Percentiles rank a stretch among this genome's conserved stretches.
Conservation (phyloP, 306 rosid genomes). For the Rubus parviflorus region DNA sequence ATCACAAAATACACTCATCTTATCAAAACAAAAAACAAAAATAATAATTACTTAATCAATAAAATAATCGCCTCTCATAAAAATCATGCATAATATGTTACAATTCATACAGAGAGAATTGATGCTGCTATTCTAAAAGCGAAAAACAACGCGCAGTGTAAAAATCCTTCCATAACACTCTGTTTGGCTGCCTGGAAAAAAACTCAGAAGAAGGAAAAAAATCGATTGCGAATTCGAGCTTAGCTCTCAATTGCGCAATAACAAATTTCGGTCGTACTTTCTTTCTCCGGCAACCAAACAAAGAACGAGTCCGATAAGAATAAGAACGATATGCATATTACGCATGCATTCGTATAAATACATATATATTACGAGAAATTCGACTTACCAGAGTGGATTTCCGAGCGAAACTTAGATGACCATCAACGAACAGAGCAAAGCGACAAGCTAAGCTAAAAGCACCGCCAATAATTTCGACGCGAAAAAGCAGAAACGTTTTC, state of each 20-base stretch:
- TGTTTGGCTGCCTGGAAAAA: constrained; percentile 14
- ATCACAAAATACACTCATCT: constrained; percentile 9
- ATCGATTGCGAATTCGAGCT: not conserved
- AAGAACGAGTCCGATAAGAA: not conserved
- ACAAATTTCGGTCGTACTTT: not conserved
- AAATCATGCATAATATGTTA: not conserved
- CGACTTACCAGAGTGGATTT: constrained; percentile 14
- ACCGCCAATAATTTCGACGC: no score
- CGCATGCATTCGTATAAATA: not conserved
- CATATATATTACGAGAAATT: not conserved
- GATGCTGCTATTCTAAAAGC: not conserved
- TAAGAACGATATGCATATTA: not conserved
- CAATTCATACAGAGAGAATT: no score
- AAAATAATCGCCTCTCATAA: not conserved
- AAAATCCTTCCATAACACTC: not conserved
- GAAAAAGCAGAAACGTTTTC: not conserved
- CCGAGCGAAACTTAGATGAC: constrained; percentile 30
- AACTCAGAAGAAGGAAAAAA: no score
- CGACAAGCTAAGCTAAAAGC: no score
- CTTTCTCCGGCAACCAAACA: constrained; percentile 21
- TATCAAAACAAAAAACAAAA: not conserved
- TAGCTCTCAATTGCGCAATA: not conserved
- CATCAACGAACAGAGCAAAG: constrained; percentile 26
- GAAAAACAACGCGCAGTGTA: no score
- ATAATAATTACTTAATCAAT: not conserved